Evolutionary conservation across 352 stramenopile species (phyloP).

Genomic region (Phytophthora citrophthora): DNA sequence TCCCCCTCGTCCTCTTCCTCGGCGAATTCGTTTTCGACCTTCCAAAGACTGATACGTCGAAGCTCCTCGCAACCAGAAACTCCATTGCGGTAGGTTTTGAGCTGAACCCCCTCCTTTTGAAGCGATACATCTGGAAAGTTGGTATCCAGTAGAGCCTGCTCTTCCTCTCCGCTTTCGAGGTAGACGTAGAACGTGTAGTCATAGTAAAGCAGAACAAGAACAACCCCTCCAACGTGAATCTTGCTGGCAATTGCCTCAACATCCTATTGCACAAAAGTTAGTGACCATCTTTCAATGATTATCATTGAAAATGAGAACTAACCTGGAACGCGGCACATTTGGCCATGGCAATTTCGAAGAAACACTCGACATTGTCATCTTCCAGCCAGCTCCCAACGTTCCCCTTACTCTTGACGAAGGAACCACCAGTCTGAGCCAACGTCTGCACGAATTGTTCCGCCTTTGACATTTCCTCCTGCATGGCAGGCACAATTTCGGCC

Average conservation of each 20-base stretch:
- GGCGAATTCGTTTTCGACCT: constrained; percentile 72
- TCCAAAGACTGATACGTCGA: constrained; percentile 81
- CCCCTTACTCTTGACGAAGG: constrained; percentile 53
- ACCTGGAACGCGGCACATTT: constrained; percentile 73
- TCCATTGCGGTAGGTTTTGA: constrained; percentile 84
- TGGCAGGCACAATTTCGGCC: constrained; percentile 72
- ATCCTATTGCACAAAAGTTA: constrained; percentile 50
- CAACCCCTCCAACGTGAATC: constrained; percentile 91
- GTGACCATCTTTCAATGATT: neutral
- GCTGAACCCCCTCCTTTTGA: constrained; percentile 83
- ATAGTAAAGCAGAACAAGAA: constrained; percentile 94
- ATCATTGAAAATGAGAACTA: constrained; percentile 1
- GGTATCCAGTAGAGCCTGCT: constrained; percentile 93
- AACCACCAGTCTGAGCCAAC: constrained; percentile 51
- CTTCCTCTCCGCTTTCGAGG: constrained; percentile 87
- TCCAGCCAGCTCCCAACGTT: constrained; percentile 89
- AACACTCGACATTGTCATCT: constrained; percentile 88
- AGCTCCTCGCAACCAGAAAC: constrained; percentile 70
- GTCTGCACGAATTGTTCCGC: constrained; percentile 88
- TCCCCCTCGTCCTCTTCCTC: constrained; percentile 62
- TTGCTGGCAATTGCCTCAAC: constrained; percentile 96
- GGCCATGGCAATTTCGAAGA: constrained; percentile 92
- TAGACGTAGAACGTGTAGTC: constrained; percentile 93
- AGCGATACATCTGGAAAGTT: constrained; percentile 94
- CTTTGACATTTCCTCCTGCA: constrained; percentile 88